Percentiles rank a stretch among this genome's conserved stretches.
phyloP scores from a whole-genome alignment of 1,139 yeast genomes.

The Kodamaea plutei region DNA sequence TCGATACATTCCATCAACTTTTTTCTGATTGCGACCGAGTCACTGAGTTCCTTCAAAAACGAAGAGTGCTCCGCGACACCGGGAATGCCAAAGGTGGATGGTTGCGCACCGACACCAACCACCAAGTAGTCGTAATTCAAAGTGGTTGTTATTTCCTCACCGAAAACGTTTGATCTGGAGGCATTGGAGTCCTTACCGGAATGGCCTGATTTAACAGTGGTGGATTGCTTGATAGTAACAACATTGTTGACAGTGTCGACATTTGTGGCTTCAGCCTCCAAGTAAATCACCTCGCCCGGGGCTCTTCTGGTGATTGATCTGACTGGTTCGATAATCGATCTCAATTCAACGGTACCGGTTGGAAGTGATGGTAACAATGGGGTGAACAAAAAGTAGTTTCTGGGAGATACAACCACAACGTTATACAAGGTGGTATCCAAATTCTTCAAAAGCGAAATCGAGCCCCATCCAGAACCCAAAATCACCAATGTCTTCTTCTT shows the following conservation, averaged over 20 bases:
- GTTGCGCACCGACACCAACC: conserved; percentile 89
- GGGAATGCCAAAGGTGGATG: conserved; percentile 88
- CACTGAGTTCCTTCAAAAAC: conserved; percentile 83
- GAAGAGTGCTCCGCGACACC: conserved; percentile 87
- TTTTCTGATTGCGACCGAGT: conserved; percentile 71
- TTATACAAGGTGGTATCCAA: conserved; percentile 84
- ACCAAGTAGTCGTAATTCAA: conserved; percentile 75
- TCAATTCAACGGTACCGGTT: conserved; percentile 86
- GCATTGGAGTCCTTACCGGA: conserved; percentile 51
- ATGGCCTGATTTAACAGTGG: conserved; percentile 50
- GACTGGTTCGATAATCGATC: conserved; percentile 86
- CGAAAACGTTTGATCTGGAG: conserved; percentile 46
- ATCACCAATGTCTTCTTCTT: conserved; percentile 85
- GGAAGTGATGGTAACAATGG: conserved; percentile 93
- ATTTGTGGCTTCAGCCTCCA: conserved; percentile 87
- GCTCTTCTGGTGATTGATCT: conserved; percentile 58
- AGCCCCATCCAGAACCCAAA: conserved; percentile 95
- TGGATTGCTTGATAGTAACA: conserved; percentile 55
- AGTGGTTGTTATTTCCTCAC: conserved; percentile 43
- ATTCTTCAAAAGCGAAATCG: conserved; percentile 75
- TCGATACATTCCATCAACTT: conserved; percentile 78
- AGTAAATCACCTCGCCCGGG: conserved; percentile 75
- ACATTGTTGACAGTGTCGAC: conserved; percentile 67
- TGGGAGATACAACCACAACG: conserved; percentile 85
- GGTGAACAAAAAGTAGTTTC: conserved; percentile 92